These are phyloP conservation scores for Fusarium hainanense DNA, from an alignment of 2,329 filamentous ascomycete species.

Conservation along the genomic window DNA sequence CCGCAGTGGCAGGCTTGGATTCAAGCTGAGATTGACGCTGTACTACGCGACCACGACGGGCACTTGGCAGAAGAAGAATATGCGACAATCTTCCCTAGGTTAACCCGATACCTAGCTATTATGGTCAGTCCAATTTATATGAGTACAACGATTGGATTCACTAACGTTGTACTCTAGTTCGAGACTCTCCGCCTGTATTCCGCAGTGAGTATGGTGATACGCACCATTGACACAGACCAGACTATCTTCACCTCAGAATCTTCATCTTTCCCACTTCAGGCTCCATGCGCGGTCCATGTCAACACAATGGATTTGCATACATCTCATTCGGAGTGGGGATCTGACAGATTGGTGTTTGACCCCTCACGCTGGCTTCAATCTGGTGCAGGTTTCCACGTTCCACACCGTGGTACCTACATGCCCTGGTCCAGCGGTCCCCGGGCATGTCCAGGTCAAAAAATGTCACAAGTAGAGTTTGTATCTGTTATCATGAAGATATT, in stretches of 20 bases:
- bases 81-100: background rate
- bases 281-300: background rate
- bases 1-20: background rate
- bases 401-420: background rate
- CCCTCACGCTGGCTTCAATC: background rate
- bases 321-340: background rate
- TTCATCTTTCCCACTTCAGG: background rate
- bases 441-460: background rate
- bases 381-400: background rate
- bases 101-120: background rate
- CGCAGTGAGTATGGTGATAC: background rate
- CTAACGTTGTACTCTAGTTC: background rate
- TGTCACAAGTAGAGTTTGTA: background rate
- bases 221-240: background rate
- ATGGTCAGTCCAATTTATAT: background rate
- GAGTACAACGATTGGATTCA: accelerated
- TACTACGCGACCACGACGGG: background rate
- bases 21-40: background rate
- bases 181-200: background rate
- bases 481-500: background rate
- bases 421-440: background rate
- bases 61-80: background rate
- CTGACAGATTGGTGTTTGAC: background rate
- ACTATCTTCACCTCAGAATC: background rate
- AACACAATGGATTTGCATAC: background rate